phyloP scores from a whole-genome alignment of 148 eudicot species.

The Selenicereus undatus region DNA sequence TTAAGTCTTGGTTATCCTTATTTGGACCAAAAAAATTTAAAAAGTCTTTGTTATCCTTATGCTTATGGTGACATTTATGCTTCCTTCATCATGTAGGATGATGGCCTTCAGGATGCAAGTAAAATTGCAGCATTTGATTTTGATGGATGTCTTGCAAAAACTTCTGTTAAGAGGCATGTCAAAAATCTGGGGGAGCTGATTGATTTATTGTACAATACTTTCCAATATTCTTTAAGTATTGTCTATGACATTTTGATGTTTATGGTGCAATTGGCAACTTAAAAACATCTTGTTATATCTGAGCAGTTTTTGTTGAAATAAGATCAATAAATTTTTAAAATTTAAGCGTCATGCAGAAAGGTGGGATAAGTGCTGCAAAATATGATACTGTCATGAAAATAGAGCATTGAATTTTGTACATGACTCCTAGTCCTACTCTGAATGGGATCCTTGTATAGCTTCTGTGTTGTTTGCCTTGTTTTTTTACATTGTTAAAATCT shows the following conservation, averaged over 20 bases:
- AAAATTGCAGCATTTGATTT: constrained; percentile 97
- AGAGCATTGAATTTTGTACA: neutral
- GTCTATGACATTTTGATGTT: neutral
- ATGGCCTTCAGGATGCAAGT: constrained; percentile 62
- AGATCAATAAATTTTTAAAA: neutral
- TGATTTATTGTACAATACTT: neutral
- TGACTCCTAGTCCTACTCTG: neutral
- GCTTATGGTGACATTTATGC: neutral
- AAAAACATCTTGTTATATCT: neutral
- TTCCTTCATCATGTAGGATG: constrained; percentile 47
- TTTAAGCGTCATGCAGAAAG: neutral
- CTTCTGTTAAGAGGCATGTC: constrained; percentile 60
- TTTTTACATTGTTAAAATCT: neutral
- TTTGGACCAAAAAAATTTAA: neutral
- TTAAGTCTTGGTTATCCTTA: neutral
- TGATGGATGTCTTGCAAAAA: constrained; percentile 93
- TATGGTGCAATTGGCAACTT: neutral
- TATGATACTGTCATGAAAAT: neutral
- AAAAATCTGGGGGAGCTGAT: constrained; percentile 3
- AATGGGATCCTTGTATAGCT: neutral
- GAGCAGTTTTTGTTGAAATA: neutral
- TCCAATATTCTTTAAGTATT: neutral
- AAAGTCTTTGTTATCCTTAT: neutral
- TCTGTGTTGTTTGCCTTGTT: neutral
- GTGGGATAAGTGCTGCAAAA: neutral